phyloP scores from a whole-genome alignment of 2,329 filamentous ascomycete species.

The Didymella exigua region DNA sequence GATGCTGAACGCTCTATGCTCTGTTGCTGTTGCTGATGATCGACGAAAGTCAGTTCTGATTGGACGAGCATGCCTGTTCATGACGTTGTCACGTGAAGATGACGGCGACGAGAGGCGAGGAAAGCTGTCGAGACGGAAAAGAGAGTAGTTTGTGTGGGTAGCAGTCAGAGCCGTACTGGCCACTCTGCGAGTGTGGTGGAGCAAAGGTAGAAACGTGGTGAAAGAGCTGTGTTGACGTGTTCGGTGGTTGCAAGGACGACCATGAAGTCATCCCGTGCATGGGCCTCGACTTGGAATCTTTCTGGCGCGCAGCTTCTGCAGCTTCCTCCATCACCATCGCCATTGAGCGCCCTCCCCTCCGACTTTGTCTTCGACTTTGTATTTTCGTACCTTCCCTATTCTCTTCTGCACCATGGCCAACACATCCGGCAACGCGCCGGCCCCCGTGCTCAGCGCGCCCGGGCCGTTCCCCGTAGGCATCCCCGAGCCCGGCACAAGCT shows the following conservation, averaged over 20 bases:
- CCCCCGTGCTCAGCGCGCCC: conserved; percentile 38
- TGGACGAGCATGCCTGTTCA: not conserved
- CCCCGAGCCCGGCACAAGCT: conserved; percentile 61
- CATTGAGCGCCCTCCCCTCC: conserved; percentile 23
- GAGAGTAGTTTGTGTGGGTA: not conserved
- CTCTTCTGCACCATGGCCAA: conserved; percentile 37
- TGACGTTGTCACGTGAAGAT: conserved; percentile 10
- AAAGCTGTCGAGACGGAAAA: not conserved
- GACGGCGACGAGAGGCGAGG: not conserved
- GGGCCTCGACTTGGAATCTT: conserved; percentile 15
- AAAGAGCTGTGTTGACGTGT: conserved; percentile 12
- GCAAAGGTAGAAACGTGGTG: conserved; percentile 1
- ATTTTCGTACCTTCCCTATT: conserved; percentile 12
- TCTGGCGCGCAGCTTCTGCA: conserved; percentile 16
- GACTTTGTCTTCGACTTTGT: conserved; percentile 1
- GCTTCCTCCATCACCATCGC: conserved; percentile 15
- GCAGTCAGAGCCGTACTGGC: not conserved
- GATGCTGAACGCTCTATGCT: conserved; percentile 1
- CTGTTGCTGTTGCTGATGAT: not conserved
- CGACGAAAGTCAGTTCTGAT: not conserved
- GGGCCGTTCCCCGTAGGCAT: conserved; percentile 45
- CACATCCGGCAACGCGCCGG: conserved; percentile 31
- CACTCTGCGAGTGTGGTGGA: not conserved
- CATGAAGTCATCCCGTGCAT: conserved; percentile 16
- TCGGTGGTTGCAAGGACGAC: conserved; percentile 6